These are phyloP conservation scores for Gossypium australe DNA, from an alignment of 345 rosid genomes.

Conservation along the genomic window DNA sequence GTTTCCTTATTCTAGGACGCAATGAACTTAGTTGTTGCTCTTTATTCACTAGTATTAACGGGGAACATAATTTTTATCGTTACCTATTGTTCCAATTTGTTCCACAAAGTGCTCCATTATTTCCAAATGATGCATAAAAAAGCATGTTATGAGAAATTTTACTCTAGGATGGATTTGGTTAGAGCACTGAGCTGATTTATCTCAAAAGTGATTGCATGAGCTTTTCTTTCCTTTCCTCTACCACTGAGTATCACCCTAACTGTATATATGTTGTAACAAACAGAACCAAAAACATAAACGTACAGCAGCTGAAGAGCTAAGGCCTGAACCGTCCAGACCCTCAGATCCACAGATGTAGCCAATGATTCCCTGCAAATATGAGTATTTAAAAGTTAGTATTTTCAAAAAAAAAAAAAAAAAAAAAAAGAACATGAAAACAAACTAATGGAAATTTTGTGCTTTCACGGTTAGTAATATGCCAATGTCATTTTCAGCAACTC, in stretches of 20 bases:
- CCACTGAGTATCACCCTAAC: neutral
- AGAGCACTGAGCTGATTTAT: neutral
- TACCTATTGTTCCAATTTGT: neutral
- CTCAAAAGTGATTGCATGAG: neutral
- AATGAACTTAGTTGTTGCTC: neutral
- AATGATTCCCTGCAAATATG: slow-evolving; percentile 62
- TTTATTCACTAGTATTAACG: neutral
- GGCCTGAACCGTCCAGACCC: slow-evolving; percentile 93
- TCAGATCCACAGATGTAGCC: slow-evolving; percentile 83
- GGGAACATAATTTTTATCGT: neutral
- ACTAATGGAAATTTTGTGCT: neutral
- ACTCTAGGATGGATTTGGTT: neutral
- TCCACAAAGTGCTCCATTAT: neutral
- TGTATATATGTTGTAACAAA: neutral
- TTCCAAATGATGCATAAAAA: neutral
- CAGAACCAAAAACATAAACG: slow-evolving; percentile 26
- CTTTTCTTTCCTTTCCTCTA: neutral
- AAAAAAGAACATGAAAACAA: neutral
- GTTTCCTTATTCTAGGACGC: neutral
- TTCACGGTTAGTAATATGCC: neutral
- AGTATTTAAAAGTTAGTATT: neutral
- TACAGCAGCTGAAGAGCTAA: slow-evolving; percentile 98
- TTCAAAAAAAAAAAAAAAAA: neutral
- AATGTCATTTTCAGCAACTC: neutral
- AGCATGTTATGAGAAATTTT: neutral